Evolutionary conservation across 805 yeast species (phyloP), one percentile per base, ranked within the genome.

Genomic region (Lipomyces anomalus): DNA sequence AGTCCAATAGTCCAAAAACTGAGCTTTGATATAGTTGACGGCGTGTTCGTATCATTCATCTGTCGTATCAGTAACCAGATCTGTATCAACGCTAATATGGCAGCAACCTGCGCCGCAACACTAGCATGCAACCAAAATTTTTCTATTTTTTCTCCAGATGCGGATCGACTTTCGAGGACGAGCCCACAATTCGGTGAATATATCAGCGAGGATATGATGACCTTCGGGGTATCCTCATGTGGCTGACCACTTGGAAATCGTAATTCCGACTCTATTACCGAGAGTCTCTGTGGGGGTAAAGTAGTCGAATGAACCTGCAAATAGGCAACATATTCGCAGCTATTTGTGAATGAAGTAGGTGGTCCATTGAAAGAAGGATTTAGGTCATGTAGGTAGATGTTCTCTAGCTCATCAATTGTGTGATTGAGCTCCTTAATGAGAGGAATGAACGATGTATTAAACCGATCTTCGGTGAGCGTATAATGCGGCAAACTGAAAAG

Each of bases 111-210:
- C 4, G 55, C 55, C 6, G 48, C 49, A 18, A 39, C 61, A 62
- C 79, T 61, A 32, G 74, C 62, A 41, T 61, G 58, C 3, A 52
- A 43, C 42, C 65, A 57, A 17, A 60, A 57, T 4, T 58, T 70
- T 57, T 81, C 89, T 41, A 67, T 63, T 49, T 79, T 75, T n/a
- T 73, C 65, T 1, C 96, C 96, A 11, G 46, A 44, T 2, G 68
- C 63, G 4, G 58, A 52, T 5, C 62, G 61, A 4, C 74, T 35
- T 4, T 65, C 61, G 3, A 85, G 49, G 2, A 74, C 60, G 2
- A 82, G 59, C 0, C 89, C 95, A 68, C 97, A 89, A 60, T 89
- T 95, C 0, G 97, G 97, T 0, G 95, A 86, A 58, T 84, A 88
- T 17, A 86, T 48, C 11, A 86, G 51, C 4, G 82, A 87, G 1